Conservation (phyloP, 768 basidiomycete species). For the Cubamyces sp. region DNA sequence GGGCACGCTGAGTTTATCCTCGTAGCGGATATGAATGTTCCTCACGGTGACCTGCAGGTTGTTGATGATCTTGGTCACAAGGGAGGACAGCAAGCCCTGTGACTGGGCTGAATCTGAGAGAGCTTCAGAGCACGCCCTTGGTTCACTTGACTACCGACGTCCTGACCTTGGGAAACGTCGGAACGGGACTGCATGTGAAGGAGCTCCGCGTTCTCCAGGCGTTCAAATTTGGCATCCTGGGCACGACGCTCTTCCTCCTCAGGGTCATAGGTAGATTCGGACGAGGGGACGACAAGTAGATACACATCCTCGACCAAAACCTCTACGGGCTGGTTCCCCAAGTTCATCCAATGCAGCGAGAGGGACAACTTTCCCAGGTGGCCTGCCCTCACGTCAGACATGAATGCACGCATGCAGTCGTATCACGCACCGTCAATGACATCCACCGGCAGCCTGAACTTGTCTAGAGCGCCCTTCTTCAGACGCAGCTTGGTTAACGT, state of each 20-base stretch:
- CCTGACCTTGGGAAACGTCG: constrained; percentile 52
- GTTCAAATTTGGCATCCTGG: constrained; percentile 87
- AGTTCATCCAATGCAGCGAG: constrained; percentile 87
- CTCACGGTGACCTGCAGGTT: constrained; percentile 95
- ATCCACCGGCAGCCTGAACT: constrained; percentile 94
- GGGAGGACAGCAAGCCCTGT: constrained; percentile 82
- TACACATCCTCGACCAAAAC: constrained; percentile 93
- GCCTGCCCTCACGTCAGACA: constrained; percentile 46
- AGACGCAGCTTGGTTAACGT: constrained; percentile 81
- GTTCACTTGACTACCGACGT: constrained; percentile 1
- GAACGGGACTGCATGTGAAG: constrained; percentile 68
- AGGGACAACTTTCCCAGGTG: constrained; percentile 86
- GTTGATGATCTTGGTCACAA: constrained; percentile 90
- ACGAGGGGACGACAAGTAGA: constrained; percentile 85
- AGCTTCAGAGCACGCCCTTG: constrained; percentile 21
- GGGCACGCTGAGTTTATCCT: constrained; percentile 92
- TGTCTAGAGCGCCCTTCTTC: constrained; percentile 93
- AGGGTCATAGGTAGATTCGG: constrained; percentile 67
- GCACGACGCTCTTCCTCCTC: constrained; percentile 84
- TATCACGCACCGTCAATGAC: constrained; percentile 76
- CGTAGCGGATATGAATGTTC: constrained; percentile 96
- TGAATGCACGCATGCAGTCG: background rate
- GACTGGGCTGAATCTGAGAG: constrained; percentile 62
- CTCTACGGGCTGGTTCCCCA: constrained; percentile 89
- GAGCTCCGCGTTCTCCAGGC: constrained; percentile 85